Evolutionary conservation across 768 basidiomycete species (phyloP).

Genomic region (Termitomyces sp.): DNA sequence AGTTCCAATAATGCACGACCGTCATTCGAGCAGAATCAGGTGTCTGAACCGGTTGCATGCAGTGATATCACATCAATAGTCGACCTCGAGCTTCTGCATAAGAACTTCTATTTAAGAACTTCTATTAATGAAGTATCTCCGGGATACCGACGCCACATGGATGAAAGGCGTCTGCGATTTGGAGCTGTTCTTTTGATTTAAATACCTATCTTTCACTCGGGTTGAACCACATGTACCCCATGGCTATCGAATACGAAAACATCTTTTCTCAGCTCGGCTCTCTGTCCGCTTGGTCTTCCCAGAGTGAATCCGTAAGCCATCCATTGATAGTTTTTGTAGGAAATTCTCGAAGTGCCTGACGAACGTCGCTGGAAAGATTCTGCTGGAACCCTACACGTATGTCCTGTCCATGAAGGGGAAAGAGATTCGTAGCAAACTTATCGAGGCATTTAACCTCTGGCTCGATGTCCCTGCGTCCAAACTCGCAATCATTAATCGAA

Average conservation of each 20-base stretch:
- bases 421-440: conserved; percentile 82
- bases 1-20: too few relatives aligned
- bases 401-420: conserved; percentile 84
- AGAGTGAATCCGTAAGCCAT: not conserved
- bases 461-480: conserved; percentile 71
- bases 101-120: too few relatives aligned
- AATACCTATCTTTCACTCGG: not conserved
- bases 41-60: not conserved
- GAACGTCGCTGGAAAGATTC: not conserved
- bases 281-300: not conserved
- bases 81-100: too few relatives aligned
- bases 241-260: not conserved
- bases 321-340: not conserved
- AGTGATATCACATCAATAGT: not conserved
- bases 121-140: not conserved
- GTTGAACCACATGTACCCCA: not conserved
- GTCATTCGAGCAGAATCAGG: not conserved
- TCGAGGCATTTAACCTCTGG: conserved; percentile 93
- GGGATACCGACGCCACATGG: not conserved
- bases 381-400: conserved; percentile 85
- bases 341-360: not conserved
- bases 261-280: not conserved
- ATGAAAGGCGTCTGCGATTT: not conserved
- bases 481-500: conserved; percentile 64
- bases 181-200: too few relatives aligned